Conservation (phyloP, 805 yeast species). For the Schizosaccharomyces japonicus region DNA sequence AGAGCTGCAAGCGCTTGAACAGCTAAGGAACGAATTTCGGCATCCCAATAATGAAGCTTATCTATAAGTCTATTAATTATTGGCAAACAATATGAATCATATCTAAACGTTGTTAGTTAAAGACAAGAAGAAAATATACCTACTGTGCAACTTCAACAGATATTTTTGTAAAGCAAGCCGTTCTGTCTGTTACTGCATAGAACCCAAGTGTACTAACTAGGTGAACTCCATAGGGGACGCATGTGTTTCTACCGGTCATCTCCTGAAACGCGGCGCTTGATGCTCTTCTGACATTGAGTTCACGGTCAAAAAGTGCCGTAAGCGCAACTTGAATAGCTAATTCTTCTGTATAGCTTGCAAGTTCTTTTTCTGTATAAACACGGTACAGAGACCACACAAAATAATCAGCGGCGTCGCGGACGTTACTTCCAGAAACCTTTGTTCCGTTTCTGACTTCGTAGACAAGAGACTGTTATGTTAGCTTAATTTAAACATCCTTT, state of each 20-base stretch:
- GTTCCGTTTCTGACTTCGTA: constrained; percentile 13
- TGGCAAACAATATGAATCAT: constrained; percentile 17
- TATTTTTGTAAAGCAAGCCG: constrained; percentile 20
- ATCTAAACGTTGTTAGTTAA: constrained; percentile 9
- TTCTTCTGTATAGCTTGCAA: background rate
- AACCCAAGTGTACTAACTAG: constrained; percentile 39
- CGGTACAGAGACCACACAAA: constrained; percentile 57
- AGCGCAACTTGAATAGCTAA: constrained; percentile 21
- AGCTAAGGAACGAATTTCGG: constrained; percentile 22
- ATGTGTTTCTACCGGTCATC: constrained; percentile 41
- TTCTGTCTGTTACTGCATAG: constrained; percentile 22
- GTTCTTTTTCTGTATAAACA: constrained; percentile 6
- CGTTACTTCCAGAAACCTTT: constrained; percentile 34
- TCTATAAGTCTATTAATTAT: no score
- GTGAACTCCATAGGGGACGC: constrained; percentile 16
- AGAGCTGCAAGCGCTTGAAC: constrained; percentile 17
- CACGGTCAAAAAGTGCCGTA: constrained; percentile 45
- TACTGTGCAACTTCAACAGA: constrained; percentile 13
- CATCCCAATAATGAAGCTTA: constrained; percentile 19
- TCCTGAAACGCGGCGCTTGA: constrained; percentile 77
- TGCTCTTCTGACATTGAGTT: constrained; percentile 52
- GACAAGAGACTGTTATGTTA: background rate
- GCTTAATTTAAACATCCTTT: background rate
- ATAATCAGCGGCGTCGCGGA: constrained; percentile 69
- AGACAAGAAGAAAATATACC: constrained; percentile 5